Evolutionary conservation across 2,329 filamentous ascomycete species (phyloP).

Genomic region (Diplodia intermedia): DNA sequence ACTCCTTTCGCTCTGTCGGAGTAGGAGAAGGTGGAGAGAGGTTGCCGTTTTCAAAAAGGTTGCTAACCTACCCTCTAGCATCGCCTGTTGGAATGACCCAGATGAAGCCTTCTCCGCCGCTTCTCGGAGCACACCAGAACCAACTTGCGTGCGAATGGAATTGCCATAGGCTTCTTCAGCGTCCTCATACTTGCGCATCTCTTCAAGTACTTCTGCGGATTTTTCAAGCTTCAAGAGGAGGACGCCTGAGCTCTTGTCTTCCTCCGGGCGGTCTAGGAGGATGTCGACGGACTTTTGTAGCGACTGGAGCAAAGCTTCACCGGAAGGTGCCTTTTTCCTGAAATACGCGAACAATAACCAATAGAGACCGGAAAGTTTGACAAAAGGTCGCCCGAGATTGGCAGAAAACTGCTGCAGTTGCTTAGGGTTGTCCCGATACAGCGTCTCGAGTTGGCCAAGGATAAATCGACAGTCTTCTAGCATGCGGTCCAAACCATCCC

Average conservation of each 20-base stretch:
- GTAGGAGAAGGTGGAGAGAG: conserved; percentile 63
- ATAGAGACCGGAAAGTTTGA: conserved; percentile 75
- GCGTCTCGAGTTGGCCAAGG: conserved; percentile 40
- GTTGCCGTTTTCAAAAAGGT: conserved; percentile 66
- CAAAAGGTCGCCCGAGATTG: conserved; percentile 47
- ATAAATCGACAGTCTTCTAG: conserved; percentile 45
- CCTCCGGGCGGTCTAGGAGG: conserved; percentile 60
- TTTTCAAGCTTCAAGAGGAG: conserved; percentile 70
- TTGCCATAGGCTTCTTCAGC: conserved; percentile 65
- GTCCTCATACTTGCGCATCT: conserved; percentile 61
- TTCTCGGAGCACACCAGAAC: conserved; percentile 62
- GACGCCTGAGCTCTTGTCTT: conserved; percentile 66
- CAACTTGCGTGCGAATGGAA: conserved; percentile 68
- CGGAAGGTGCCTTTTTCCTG: conserved; percentile 53
- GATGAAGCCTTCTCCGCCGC: conserved; percentile 60
- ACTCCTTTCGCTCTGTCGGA: conserved; percentile 54
- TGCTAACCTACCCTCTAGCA: conserved; percentile 59
- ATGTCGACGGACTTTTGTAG: conserved; percentile 70
- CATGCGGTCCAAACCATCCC: conserved; percentile 43
- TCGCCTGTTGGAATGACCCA: conserved; percentile 60
- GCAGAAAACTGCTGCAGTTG: conserved; percentile 29
- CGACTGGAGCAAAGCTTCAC: conserved; percentile 60
- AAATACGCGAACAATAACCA: conserved; percentile 67
- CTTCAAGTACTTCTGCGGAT: conserved; percentile 67
- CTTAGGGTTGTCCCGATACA: conserved; percentile 29